Evolutionary conservation across 2,329 filamentous ascomycete species (phyloP), one percentile per base, ranked within the genome.

Genomic region (Arthrinium phaeospermum): DNA sequence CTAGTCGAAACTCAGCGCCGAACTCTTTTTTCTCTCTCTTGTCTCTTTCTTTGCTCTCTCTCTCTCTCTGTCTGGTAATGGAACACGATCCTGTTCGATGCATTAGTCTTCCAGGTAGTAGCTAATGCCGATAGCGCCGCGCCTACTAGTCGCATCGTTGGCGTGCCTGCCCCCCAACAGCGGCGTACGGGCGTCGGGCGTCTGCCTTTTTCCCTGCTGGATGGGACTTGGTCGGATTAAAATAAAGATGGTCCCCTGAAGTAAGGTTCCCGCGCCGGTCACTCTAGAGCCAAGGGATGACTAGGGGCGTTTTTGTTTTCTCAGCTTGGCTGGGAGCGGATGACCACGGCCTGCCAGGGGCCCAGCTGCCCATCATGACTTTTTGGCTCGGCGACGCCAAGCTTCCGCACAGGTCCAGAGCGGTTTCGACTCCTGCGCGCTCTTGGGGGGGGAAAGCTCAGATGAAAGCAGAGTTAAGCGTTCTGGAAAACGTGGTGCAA

Each of bases 1-100:
- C 47, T 70, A 70, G 68, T 41, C 67, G 22, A 70, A 70, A 70
- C 68, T 57, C 68, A 51, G 46, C 47, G 30, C 68, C 12, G 47
- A 70, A 70, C 46, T 41, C 68, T 70, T 44, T 68, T 47, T 30
- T n/a, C n/a, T n/a, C n/a, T 30, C 27, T 30, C 27, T 30, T 30
- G 27, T 41, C 10, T 41, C 37, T 41, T 41, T 41, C 37, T 41
- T 41, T 41, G 37, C 37, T 41, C 37, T 30, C 27, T 4, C 27
- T 30, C 27, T 30, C 27, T 30, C n/a, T 68, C 57, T 64, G 10
- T 13, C 34, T 41, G 57, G 10, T 64, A 64, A 41, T 30, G 2
- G 27, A 30, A 30, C 34, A 64, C 57, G 30, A 64, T 41, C 34
- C 57, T 41, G 34, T n/a, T 64, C 57, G 57, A 64, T 64, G 57